Conservation (phyloP, 345 rosid species). For the Dipteronia dyeriana region DNA sequence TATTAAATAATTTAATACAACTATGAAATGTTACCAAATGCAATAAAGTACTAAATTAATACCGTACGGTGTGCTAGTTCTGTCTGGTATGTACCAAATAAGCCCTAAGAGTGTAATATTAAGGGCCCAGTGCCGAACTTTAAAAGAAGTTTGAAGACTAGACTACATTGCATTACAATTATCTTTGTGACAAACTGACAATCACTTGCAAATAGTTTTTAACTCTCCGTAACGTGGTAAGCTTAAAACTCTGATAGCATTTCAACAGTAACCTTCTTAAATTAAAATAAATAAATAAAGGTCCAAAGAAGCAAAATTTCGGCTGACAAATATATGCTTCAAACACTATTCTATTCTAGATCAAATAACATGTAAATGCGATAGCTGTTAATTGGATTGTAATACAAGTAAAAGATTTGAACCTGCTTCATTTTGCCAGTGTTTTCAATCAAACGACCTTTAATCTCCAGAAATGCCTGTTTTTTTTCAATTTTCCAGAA, state of each 20-base stretch:
- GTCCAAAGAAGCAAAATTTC: neutral
- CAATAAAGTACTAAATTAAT: no score
- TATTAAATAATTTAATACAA: no score
- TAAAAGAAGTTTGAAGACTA: neutral
- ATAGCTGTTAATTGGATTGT: neutral
- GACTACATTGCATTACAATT: neutral
- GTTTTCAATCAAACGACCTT: slow-evolving; percentile 68
- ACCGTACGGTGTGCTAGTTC: no score
- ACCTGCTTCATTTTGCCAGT: slow-evolving; percentile 73
- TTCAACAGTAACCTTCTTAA: neutral
- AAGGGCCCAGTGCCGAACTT: neutral
- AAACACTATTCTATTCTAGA: no score
- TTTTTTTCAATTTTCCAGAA: neutral
- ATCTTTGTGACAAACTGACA: neutral
- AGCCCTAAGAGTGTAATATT: neutral
- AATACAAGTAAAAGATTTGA: neutral
- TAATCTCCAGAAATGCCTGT: slow-evolving; percentile 67
- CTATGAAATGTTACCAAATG: no score
- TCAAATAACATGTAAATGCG: neutral
- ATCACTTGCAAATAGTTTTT: neutral
- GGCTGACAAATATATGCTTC: no score
- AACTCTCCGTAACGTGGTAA: neutral
- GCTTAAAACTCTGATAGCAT: neutral
- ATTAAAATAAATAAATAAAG: neutral
- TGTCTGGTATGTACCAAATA: no score